Percentiles rank a stretch among this genome's conserved stretches.
These are phyloP conservation scores for Microthyrium microscopicum DNA, from an alignment of 2,329 filamentous ascomycete genomes.

Conservation along the genomic window DNA sequence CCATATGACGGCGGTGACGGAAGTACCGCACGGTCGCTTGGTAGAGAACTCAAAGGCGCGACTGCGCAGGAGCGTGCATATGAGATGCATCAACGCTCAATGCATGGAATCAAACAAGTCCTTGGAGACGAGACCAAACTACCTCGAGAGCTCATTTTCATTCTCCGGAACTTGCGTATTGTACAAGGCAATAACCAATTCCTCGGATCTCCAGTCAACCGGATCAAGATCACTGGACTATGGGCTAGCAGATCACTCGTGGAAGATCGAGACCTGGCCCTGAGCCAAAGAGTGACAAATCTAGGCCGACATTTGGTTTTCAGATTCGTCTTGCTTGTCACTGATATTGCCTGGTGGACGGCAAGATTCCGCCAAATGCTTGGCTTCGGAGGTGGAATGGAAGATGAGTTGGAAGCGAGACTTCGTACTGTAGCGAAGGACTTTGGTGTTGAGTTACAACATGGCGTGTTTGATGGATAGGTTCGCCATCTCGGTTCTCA, in stretches of 20 bases:
- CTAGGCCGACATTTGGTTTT: constrained; percentile 71
- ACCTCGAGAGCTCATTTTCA: constrained; percentile 82
- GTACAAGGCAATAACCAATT: constrained; percentile 89
- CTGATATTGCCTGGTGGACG: constrained; percentile 71
- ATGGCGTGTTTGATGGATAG: constrained; percentile 81
- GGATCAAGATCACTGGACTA: constrained; percentile 81
- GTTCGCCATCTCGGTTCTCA: no score
- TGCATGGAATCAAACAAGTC: constrained; percentile 59
- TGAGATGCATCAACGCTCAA: constrained; percentile 62
- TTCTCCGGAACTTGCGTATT: constrained; percentile 80
- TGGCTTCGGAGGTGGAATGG: constrained; percentile 69
- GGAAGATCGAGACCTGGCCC: constrained; percentile 49
- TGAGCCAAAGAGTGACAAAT: constrained; percentile 47
- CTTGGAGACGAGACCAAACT: constrained; percentile 74
- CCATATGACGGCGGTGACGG: constrained; percentile 78
- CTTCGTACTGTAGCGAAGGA: constrained; percentile 83
- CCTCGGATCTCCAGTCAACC: constrained; percentile 72
- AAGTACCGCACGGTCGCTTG: constrained; percentile 43
- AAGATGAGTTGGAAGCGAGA: constrained; percentile 77
- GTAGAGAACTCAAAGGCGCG: constrained; percentile 33
- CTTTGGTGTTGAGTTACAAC: constrained; percentile 80
- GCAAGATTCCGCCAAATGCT: constrained; percentile 62
- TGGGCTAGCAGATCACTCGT: constrained; percentile 81
- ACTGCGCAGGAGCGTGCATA: constrained; percentile 47
- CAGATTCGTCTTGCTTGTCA: constrained; percentile 54